Evolutionary conservation across 2,329 filamentous ascomycete genomes (phyloP), one percentile per base, ranked within the genome.

Genomic region (Rhexocercosporidium sp.): DNA sequence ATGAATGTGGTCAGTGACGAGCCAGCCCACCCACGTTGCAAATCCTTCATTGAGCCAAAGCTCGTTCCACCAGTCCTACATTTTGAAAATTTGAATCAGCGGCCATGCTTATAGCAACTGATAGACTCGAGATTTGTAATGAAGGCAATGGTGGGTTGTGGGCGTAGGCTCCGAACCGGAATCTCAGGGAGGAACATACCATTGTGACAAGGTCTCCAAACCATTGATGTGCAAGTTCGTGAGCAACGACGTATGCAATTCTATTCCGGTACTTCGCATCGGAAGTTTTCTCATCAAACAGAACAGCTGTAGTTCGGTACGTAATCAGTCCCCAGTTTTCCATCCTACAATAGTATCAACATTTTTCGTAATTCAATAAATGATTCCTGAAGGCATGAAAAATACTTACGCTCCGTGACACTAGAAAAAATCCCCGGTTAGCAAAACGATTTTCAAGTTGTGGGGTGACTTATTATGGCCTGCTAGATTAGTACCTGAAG

Each of bases 1-100:
- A 80, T 98, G 93, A 64, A 98, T 88, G 77, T 96, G 87, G 77
- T 98, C 93, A 66, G 94, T 73, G 22, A 74, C 75, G 37, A 76
- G 67, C 95, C 95, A 99, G 62, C 95, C 96, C 51, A 97, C 95
- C 95, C 95, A 98, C 3, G 96, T 99, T 49, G 96, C 96, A 77
- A 99, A 99, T 11, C 70, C 70, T 29, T 98, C 95, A 76, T 97
- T 97, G 62, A 97, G 86, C 94, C 93, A 97, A 44, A 96, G 86
- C 81, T 96, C 92, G 56, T 71, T 71, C 93, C 92, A 96, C 93
- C 94, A 97, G 79, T 97, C 93, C 54, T 57, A 14, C 3, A 31
- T 31, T 14, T 16, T 7, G 34, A 18, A 25, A 8, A 41, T 18
- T 11, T 6, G 9, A 25, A 12, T 57, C 54, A 57, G 20, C 27